Evolutionary conservation across 139 green algal genomes (phyloP).

Genomic region (Dunaliella primolecta): DNA sequence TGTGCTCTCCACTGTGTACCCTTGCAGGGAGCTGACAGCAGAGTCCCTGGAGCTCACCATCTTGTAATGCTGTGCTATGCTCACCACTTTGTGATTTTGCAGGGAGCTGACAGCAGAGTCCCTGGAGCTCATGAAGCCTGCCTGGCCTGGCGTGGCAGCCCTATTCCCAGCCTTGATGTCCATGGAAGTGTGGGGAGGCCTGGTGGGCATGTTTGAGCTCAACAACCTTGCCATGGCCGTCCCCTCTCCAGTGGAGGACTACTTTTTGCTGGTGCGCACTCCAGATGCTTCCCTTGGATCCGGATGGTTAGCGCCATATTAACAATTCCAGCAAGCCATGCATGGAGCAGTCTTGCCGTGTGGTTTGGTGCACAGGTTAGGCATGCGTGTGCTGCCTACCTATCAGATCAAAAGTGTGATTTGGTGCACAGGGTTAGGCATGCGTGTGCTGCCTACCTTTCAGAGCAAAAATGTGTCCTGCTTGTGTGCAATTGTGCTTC

Average conservation of each 20-base stretch:
- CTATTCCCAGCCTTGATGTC: conserved; percentile 11
- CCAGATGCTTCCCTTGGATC: not conserved
- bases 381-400: not conserved
- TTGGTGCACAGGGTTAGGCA: not conserved
- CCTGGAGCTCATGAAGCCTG: conserved; percentile 62
- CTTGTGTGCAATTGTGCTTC: no score
- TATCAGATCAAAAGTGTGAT: not conserved
- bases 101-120: conserved; percentile 71
- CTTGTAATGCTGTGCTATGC: no score
- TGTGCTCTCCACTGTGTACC: no score
- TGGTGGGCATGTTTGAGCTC: conserved; percentile 96
- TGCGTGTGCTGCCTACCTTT: not conserved
- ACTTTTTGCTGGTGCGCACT: conserved; percentile 49
- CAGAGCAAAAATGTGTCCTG: not conserved
- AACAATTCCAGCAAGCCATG: not conserved
- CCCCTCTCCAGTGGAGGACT: conserved; percentile 64
- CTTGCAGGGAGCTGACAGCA: conserved; percentile 58
- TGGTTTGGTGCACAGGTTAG: not conserved
- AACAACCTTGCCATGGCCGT: conserved; percentile 87
- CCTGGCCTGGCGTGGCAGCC: conserved; percentile 8
- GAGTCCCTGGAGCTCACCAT: conserved; percentile 77
- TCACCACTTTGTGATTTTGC: no score
- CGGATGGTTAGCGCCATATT: not conserved
- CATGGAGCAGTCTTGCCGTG: not conserved
- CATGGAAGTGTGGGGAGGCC: conserved; percentile 32